These are phyloP conservation scores for Tilletia horrida DNA, from an alignment of 1,284 basidiomycete genomes.

Conservation along the genomic window DNA sequence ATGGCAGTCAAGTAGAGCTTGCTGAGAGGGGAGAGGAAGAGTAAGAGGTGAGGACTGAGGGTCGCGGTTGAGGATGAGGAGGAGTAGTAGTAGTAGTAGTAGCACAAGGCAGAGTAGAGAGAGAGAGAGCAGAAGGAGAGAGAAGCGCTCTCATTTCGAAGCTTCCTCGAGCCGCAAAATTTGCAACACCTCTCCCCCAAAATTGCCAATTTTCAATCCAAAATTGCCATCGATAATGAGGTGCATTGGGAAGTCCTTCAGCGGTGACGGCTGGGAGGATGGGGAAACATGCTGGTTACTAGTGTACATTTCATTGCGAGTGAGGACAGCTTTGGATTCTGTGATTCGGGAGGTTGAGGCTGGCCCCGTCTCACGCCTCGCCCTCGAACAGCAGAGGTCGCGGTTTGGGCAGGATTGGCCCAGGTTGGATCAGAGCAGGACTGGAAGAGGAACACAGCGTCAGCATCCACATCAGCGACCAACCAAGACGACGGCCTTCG, in stretches of 20 bases:
- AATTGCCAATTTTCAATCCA: too few species aligned
- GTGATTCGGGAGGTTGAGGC: not conserved
- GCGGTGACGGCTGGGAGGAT: too few species aligned
- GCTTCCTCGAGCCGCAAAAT: too few species aligned
- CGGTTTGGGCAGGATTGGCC: not conserved
- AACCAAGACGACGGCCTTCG: not conserved
- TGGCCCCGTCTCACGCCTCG: not conserved
- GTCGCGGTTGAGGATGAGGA: not conserved
- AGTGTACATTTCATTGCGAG: too few species aligned
- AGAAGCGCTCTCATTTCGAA: too few species aligned
- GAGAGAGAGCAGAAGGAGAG: too few species aligned
- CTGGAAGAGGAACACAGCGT: not conserved
- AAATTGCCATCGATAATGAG: too few species aligned
- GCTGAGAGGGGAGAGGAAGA: constrained; percentile 20
- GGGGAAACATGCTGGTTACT: too few species aligned
- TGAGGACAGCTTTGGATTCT: not conserved
- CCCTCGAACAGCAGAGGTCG: constrained; percentile 12
- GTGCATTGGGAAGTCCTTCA: too few species aligned
- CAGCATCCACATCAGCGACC: not conserved
- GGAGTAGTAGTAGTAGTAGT: not conserved
- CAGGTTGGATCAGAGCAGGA: not conserved
- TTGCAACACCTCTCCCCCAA: too few species aligned
- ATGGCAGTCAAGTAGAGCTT: constrained; percentile 22
- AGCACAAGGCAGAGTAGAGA: not conserved
- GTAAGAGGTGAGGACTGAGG: constrained; percentile 10